Conservation (phyloP, 169 alveolate genomes). For the Plasmodium fragile region DNA sequence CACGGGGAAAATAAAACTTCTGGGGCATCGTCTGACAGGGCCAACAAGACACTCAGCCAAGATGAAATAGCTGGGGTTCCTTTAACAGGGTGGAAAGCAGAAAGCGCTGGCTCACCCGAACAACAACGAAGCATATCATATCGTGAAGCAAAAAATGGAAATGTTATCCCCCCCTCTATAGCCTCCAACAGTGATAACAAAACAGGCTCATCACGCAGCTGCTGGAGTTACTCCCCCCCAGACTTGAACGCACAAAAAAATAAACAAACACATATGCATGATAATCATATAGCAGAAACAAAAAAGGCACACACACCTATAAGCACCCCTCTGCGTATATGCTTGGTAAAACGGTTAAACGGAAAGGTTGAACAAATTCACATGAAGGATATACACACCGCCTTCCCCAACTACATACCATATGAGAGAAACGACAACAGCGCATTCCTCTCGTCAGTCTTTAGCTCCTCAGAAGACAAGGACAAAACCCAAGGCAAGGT, state of each 20-base stretch:
- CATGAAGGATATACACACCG: not conserved
- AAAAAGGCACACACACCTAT: not conserved
- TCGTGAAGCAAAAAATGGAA: not conserved
- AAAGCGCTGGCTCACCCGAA: not conserved
- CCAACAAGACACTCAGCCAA: not conserved
- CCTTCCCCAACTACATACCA: conserved; percentile 53
- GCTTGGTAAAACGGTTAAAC: conserved; percentile 23
- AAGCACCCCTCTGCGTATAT: not conserved
- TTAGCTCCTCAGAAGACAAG: not conserved
- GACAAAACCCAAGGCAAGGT: not conserved
- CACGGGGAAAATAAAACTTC: not conserved
- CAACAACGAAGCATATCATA: not conserved
- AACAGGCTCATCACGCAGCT: not conserved
- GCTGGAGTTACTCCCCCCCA: not conserved
- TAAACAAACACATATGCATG: not conserved
- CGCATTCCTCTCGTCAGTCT: not conserved
- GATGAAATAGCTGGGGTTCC: not conserved
- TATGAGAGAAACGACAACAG: conserved; percentile 9
- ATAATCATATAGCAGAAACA: not conserved
- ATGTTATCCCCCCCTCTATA: not conserved
- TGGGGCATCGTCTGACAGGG: not conserved
- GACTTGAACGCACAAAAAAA: not conserved
- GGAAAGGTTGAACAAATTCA: conserved; percentile 37
- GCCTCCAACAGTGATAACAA: not conserved
- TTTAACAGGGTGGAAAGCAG: not conserved